A percentile compares a stretch with the other conserved stretches of the same genome.
Conservation (phyloP, 345 rosid genomes). For the Linum tenue region DNA sequence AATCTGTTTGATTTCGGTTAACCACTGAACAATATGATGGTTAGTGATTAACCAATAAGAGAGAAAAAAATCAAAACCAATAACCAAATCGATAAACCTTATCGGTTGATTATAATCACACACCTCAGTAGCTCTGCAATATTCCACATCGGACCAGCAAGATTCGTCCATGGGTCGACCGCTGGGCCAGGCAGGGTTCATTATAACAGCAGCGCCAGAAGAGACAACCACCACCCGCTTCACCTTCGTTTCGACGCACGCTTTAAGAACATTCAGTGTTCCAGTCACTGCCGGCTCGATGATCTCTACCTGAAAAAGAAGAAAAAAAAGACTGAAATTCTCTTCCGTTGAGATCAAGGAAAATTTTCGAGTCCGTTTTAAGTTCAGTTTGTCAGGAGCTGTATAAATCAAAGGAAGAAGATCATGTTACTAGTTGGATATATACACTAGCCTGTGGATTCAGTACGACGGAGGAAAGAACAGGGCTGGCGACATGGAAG, state of each 20-base stretch:
- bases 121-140: constrained; percentile 28
- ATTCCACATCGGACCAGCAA: constrained; percentile 36
- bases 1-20: no score
- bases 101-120: no score
- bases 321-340: background rate
- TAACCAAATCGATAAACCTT: no score
- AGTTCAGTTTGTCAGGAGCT: no score
- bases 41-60: no score
- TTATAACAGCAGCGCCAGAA: constrained; percentile 30
- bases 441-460: constrained; percentile 29
- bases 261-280: constrained; percentile 35
- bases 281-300: constrained; percentile 36
- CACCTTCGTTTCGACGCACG: constrained; percentile 36
- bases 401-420: no score
- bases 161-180: constrained; percentile 27
- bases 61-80: background rate
- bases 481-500: constrained; percentile 43
- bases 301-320: constrained; percentile 27
- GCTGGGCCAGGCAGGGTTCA: constrained; percentile 33
- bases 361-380: no score
- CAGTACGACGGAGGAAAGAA: constrained; percentile 21
- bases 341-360: no score
- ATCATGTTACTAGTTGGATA: no score
- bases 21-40: no score
- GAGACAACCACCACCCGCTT: constrained; percentile 44